Evolutionary conservation across 495 filamentous ascomycete species (phyloP).

Genomic region (Tetracladium marchalianum): DNA sequence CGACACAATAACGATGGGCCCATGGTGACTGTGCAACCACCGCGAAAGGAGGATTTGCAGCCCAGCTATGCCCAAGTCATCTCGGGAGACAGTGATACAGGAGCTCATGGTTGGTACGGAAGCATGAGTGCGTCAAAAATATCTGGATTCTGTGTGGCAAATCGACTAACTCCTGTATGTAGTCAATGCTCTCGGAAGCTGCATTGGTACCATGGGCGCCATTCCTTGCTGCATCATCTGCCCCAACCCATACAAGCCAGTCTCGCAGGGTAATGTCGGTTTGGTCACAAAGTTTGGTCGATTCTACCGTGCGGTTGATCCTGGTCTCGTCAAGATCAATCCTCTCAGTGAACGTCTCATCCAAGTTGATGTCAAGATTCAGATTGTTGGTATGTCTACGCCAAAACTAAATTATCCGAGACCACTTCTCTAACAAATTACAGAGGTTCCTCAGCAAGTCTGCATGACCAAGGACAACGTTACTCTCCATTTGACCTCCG

Average conservation of each 20-base stretch:
- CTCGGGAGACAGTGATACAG: conserved; percentile 57
- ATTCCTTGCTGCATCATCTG: conserved; percentile 88
- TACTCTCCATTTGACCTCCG: conserved; percentile 81
- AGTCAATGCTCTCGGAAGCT: conserved; percentile 69
- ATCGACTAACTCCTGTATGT: neutral
- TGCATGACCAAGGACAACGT: conserved; percentile 99
- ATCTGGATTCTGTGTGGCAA: neutral
- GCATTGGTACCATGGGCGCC: conserved; percentile 73
- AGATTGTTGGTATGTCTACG: conserved; percentile 65
- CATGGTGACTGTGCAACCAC: conserved; percentile 71
- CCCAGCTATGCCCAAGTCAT: conserved; percentile 75
- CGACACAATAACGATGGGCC: conserved; percentile 18
- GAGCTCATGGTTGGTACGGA: conserved; percentile 83
- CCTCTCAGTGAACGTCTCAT: conserved; percentile 84
- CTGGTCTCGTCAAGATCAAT: conserved; percentile 96
- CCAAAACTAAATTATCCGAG: neutral
- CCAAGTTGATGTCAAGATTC: conserved; percentile 97
- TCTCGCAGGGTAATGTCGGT: conserved; percentile 86
- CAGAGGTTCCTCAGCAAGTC: conserved; percentile 88
- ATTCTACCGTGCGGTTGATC: conserved; percentile 94
- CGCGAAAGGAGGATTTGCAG: conserved; percentile 75
- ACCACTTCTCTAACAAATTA: conserved; percentile 5
- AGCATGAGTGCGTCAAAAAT: conserved; percentile 55
- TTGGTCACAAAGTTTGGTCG: conserved; percentile 92
- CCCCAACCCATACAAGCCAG: conserved; percentile 96